These are phyloP conservation scores for Linum tenue DNA, from an alignment of 345 rosid genomes.

Conservation along the genomic window DNA sequence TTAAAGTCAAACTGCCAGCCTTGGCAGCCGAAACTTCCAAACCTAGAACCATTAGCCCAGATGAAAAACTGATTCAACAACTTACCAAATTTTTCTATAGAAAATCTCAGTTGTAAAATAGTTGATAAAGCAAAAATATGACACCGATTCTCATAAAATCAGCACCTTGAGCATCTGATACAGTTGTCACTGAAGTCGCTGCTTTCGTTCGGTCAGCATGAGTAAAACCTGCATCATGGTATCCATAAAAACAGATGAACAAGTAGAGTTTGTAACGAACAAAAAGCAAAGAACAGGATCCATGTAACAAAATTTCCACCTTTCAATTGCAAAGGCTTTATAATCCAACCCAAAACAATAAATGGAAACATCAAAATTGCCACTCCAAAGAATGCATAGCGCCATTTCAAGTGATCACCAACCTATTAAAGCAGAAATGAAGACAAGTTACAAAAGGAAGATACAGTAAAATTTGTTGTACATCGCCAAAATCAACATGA, in stretches of 20 bases:
- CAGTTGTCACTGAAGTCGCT: conserved; percentile 30
- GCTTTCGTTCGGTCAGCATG: conserved; percentile 35
- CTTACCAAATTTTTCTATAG: background rate
- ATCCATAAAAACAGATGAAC: conserved; percentile 15
- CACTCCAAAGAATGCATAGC: conserved; percentile 84
- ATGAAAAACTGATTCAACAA: background rate
- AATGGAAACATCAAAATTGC: conserved; percentile 91
- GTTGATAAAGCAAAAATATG: background rate
- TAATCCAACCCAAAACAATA: conserved; percentile 58
- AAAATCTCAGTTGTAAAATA: background rate
- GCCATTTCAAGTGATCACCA: conserved; percentile 64
- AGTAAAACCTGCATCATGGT: conserved; percentile 55
- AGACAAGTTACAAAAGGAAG: conserved; percentile 3
- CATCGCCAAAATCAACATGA: background rate
- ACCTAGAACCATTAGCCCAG: conserved; percentile 19
- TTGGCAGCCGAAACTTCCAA: conserved; percentile 19
- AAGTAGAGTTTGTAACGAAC: background rate
- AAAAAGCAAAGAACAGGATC: background rate
- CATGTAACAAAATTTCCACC: conserved; percentile 32
- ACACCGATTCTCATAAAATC: background rate
- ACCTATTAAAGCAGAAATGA: conserved; percentile 36
- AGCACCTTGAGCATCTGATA: conserved; percentile 40
- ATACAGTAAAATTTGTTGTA: background rate
- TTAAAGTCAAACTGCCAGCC: conserved; percentile 26
- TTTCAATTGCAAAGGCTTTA: conserved; percentile 86